A percentile compares a stretch with the other conserved stretches of the same genome.
phyloP scores from a whole-genome alignment of 306 rosid genomes.

The Cyamopsis tetragonoloba region DNA sequence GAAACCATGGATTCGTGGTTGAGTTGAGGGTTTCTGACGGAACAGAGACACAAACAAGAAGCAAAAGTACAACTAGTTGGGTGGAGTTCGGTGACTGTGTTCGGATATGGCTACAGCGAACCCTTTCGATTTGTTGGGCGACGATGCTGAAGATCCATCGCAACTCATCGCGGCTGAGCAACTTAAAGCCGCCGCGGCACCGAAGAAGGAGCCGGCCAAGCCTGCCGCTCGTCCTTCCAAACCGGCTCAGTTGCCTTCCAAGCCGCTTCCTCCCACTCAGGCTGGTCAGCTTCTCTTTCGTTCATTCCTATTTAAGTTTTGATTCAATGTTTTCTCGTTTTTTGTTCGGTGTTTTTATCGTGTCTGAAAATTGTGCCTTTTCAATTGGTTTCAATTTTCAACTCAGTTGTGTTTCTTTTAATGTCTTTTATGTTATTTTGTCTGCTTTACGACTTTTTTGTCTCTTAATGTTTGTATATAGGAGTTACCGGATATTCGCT shows the following conservation, averaged over 20 bases:
- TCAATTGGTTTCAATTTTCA: too few species aligned
- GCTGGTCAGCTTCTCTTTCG: slow-evolving; percentile 53
- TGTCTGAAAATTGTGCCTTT: not conserved
- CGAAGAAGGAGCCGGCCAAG: slow-evolving; percentile 50
- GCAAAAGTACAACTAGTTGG: too few species aligned
- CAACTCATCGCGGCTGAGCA: slow-evolving; percentile 62
- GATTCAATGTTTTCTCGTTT: not conserved
- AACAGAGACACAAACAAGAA: too few species aligned
- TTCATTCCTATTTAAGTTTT: not conserved
- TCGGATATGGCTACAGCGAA: slow-evolving; percentile 67
- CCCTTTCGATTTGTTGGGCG: slow-evolving; percentile 90
- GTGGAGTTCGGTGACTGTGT: too few species aligned
- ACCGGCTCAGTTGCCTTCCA: slow-evolving; percentile 72
- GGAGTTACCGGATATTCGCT: not conserved
- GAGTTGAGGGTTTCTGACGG: not conserved
- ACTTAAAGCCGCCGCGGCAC: slow-evolving; percentile 35
- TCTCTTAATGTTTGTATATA: not conserved
- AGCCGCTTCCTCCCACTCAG: slow-evolving; percentile 82
- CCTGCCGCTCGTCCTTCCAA: slow-evolving; percentile 33
- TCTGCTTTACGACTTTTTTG: not conserved
- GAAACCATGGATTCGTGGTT: not conserved
- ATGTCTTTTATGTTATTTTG: not conserved
- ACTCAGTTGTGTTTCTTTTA: too few species aligned
- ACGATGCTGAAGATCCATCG: slow-evolving; percentile 85
- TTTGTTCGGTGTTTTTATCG: not conserved